Base-by-base conservation (phyloP, 2,329 filamentous ascomycete species). In the Alternaria alternata region DNA sequence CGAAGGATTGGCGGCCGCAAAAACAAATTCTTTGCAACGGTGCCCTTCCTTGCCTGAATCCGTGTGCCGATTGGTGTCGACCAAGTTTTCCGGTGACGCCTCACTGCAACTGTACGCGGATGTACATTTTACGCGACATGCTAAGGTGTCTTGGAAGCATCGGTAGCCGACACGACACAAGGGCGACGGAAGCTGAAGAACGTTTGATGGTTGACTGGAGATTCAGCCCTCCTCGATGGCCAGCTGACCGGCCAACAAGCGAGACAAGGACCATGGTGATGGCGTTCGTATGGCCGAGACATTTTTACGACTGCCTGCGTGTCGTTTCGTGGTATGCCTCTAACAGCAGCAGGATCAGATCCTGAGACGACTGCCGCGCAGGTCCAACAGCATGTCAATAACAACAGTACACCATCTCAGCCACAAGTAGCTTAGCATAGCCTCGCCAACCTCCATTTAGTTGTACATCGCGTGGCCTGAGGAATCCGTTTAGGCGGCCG, bases 21-120 rank as follows among this genome's bases (percentile, higher is more conserved):
- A 71, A 70, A 69, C 54, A 47, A 65, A 62, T 32, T 54, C 38
- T 52, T 39, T 62, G 44, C 47, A 69, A 70, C 66, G 69, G 66
- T 54, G 63, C 53, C 57, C 41, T 57, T 49, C 44, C 20, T 36
- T 49, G 46, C 30, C 22, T 48, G 46, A 20, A n/a, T 61, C 55
- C 47, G 52, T 32, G 44, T 67, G 59, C 55, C 51, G 51, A 43
- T 51, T 41, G 34, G 34, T 41, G 18, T 32, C 20, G 32, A n/a
- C 20, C 7, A 49, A 32, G 8, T 62, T 67, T 68, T 67, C 63
- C 61, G 66, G 67, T 65, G 65, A 70, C 65, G 65, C 68, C 66
- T 55, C 38, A 47, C 56, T 43, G 43, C 52, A 61, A 51, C 28
- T 51, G 44, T 52, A 47, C 30, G 43, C 52, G 59, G 42, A 51